phyloP scores from a whole-genome alignment of 192 early-diverging fungal species.

The Podila epigama region DNA sequence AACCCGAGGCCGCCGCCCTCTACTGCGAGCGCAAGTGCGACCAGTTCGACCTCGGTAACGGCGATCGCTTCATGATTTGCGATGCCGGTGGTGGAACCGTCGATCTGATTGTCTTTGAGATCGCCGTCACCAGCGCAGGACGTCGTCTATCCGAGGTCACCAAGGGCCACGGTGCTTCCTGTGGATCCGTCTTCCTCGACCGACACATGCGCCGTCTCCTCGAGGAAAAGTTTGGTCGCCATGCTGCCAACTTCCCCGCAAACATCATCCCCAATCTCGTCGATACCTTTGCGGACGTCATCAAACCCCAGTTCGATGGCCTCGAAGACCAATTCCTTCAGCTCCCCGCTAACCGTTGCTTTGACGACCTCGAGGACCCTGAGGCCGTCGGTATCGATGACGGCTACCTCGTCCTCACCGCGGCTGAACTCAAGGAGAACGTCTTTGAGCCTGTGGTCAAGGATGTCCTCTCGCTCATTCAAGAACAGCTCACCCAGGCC shows the following conservation, averaged over 20 bases:
- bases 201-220: conserved; percentile 39
- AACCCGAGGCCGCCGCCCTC: conserved; percentile 51
- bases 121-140: conserved; percentile 23
- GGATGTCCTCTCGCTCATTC: conserved; percentile 42
- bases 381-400: conserved; percentile 43
- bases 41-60: conserved; percentile 27
- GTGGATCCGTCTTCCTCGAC: conserved; percentile 54
- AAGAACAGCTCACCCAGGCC: conserved; percentile 40
- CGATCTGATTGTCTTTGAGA: conserved; percentile 57
- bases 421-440: conserved; percentile 42
- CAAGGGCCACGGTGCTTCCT: conserved; percentile 48
- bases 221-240: conserved; percentile 36
- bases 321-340: conserved; percentile 50
- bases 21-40: conserved; percentile 54
- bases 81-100: conserved; percentile 59
- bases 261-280: conserved; percentile 45
- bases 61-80: conserved; percentile 53
- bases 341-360: conserved; percentile 34
- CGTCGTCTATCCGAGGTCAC: conserved; percentile 51
- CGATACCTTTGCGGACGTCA: conserved; percentile 47
- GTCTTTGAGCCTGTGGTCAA: conserved; percentile 54
- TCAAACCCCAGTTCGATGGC: conserved; percentile 54
- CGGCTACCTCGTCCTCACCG: conserved; percentile 35
- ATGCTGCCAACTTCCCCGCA: conserved; percentile 34
- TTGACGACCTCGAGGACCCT: conserved; percentile 15